Evolutionary conservation across 2,329 filamentous ascomycete genomes (phyloP), one percentile per base, ranked within the genome.

Genomic region (Penicillium digitatum): DNA sequence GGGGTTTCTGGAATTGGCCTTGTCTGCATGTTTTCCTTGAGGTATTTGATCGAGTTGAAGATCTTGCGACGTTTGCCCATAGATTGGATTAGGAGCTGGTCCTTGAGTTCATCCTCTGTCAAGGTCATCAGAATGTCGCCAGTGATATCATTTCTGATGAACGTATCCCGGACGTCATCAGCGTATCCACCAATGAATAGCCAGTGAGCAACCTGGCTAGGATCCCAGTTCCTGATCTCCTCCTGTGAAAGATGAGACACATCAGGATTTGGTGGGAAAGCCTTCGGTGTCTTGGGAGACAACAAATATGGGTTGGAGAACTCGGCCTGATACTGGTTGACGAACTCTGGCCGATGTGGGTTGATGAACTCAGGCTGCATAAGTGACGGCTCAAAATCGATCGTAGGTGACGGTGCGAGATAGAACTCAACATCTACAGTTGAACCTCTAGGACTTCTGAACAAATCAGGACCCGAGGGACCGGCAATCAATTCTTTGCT

Each of bases 131-230:
- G 78, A 53, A 97, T 89, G 5, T 85, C 81, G 12, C 93, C 93
- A 27, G 87, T 90, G 71, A 99, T 96, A 69, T 99, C 93, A 72
- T 99, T 95, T 66, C 88, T 83, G 58, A 92, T 82, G 67, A 99
- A 96, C 63, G 88, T 89, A 66, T 94, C 87, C 11, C 94, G 87
- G 48, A 93, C 81, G 12, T 12, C 34, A 10, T 62, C 46, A 3
- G 60, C 49, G n/a, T 55, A 58, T 1, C 37, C 32, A 2, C 37
- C 14, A 7, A 9, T 51, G 8, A 51, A 49, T 44, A 61, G 32
- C 56, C 57, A 61, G 3, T 12, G 7, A 5, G 51, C 60, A 40
- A 64, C 62, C 11, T 64, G 45, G 2, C 40, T n/a, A 14, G 59
- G 57, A 1, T 45, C 46, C 58, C 58, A 61, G 24, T 34, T 31